A percentile compares a stretch with the other conserved stretches of the same genome.
These are phyloP conservation scores for Fragaria ananassa DNA, from an alignment of 306 rosid genomes.

Conservation along the genomic window DNA sequence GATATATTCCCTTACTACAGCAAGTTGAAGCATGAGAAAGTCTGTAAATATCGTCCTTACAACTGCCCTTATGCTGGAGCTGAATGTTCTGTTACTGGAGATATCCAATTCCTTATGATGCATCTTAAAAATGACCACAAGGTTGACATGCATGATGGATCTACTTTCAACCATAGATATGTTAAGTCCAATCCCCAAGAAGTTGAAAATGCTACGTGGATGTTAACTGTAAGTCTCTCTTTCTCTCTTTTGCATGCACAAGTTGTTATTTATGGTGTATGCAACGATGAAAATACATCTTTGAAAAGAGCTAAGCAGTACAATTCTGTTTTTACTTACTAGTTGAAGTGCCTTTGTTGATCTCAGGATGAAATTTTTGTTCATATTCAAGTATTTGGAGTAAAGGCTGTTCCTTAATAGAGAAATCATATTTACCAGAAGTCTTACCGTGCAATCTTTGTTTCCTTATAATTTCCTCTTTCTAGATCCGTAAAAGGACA, in stretches of 20 bases:
- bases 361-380: not conserved
- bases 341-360: not conserved
- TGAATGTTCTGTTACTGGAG: constrained; percentile 50
- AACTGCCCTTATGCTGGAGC: constrained; percentile 56
- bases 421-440: not conserved
- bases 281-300: not conserved
- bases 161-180: constrained; percentile 53
- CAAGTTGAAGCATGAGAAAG: constrained; percentile 55
- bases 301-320: not conserved
- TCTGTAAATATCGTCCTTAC: constrained; percentile 46
- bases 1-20: constrained; percentile 47
- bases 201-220: constrained; percentile 57
- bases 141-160: constrained; percentile 59
- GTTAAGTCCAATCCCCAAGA: constrained; percentile 56
- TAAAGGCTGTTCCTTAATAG: not conserved
- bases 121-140: constrained; percentile 52
- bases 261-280: not conserved
- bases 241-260: not conserved
- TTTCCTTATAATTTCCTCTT: not conserved
- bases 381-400: not conserved
- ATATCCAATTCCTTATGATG: constrained; percentile 45
- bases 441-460: not conserved
- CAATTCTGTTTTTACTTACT: not conserved
- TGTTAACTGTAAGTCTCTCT: constrained; percentile 42
- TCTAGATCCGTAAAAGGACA: not conserved